Evolutionary conservation across 1,284 basidiomycete species (phyloP).

Genomic region (Ustilago curta): DNA sequence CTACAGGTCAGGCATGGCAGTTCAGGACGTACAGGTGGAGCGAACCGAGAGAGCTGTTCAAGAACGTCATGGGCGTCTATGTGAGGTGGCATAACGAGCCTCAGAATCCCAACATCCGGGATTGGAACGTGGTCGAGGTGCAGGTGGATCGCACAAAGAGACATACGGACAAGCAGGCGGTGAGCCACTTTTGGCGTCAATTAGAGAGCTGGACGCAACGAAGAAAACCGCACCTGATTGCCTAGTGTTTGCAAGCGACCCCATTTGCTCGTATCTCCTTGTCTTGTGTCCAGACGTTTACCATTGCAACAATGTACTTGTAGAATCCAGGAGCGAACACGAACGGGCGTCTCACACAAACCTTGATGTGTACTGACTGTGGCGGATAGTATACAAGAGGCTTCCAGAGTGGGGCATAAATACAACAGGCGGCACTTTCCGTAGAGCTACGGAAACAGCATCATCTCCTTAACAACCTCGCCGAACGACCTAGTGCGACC

Average conservation of each 20-base stretch:
- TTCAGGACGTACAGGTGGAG: slow-evolving; percentile 96
- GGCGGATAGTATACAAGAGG: background rate
- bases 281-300: background rate
- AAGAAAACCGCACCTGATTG: slow-evolving; percentile 54
- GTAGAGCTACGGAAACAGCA: no score
- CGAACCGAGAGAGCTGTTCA: slow-evolving; percentile 89
- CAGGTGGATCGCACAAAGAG: slow-evolving; percentile 74
- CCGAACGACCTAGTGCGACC: slow-evolving; percentile 14
- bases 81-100: slow-evolving; percentile 92
- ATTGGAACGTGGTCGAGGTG: slow-evolving; percentile 96
- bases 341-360: background rate
- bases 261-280: background rate
- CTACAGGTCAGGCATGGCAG: slow-evolving; percentile 97
- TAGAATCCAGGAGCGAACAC: slow-evolving; percentile 12
- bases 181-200: slow-evolving; percentile 93
- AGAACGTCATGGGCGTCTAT: slow-evolving; percentile 77
- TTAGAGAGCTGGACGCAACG: slow-evolving; percentile 82
- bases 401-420: no score
- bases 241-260: slow-evolving; percentile 1
- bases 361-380: background rate
- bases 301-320: slow-evolving; percentile 26
- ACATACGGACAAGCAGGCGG: slow-evolving; percentile 94
- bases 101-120: slow-evolving; percentile 85
- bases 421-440: no score
- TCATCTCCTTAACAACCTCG: slow-evolving; percentile 22